A percentile compares a stretch with the other conserved stretches of the same genome.
Conservation (phyloP, 2,329 filamentous ascomycete genomes). For the Teratosphaeria zuluensis region DNA sequence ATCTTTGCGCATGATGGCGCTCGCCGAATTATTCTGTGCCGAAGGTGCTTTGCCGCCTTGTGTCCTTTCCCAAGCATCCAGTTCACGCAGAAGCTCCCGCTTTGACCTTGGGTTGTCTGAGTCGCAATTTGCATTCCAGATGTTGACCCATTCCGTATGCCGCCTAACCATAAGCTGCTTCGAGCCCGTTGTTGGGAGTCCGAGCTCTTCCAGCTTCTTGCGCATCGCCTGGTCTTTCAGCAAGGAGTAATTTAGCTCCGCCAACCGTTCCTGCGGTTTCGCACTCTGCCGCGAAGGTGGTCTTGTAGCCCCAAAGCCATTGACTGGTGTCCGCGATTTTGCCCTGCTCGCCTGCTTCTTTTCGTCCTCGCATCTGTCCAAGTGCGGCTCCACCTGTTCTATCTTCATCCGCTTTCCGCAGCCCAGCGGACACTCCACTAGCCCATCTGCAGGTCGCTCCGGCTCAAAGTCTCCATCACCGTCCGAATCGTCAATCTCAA, state of each 20-base stretch:
- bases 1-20: slow-evolving; percentile 67
- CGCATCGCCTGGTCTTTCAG: slow-evolving; percentile 69
- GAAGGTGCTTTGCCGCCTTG: slow-evolving; percentile 53
- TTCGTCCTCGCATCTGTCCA: slow-evolving; percentile 55
- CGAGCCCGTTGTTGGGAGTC: slow-evolving; percentile 61
- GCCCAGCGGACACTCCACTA: slow-evolving; percentile 71
- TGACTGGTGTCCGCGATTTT: slow-evolving; percentile 13
- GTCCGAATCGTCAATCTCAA: slow-evolving; percentile 30
- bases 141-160: slow-evolving; percentile 85
- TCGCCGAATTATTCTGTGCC: slow-evolving; percentile 17
- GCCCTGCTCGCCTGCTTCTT: slow-evolving; percentile 18
- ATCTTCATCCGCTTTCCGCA: slow-evolving; percentile 74
- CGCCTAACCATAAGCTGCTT: slow-evolving; percentile 64
- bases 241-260: slow-evolving; percentile 76
- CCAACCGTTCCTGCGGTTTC: slow-evolving; percentile 52
- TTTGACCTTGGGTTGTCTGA: slow-evolving; percentile 62
- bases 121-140: slow-evolving; percentile 97
- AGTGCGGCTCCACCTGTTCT: slow-evolving; percentile 65
- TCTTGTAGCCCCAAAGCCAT: slow-evolving; percentile 6
- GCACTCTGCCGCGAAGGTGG: slow-evolving; percentile 16
- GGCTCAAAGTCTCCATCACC: slow-evolving; percentile 27
- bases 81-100: slow-evolving; percentile 61
- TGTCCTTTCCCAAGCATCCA: slow-evolving; percentile 79
- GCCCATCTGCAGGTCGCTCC: slow-evolving; percentile 53
- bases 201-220: slow-evolving; percentile 73